Conservation (phyloP, 106 monocot species). For the Dioscorea dumetorum region DNA sequence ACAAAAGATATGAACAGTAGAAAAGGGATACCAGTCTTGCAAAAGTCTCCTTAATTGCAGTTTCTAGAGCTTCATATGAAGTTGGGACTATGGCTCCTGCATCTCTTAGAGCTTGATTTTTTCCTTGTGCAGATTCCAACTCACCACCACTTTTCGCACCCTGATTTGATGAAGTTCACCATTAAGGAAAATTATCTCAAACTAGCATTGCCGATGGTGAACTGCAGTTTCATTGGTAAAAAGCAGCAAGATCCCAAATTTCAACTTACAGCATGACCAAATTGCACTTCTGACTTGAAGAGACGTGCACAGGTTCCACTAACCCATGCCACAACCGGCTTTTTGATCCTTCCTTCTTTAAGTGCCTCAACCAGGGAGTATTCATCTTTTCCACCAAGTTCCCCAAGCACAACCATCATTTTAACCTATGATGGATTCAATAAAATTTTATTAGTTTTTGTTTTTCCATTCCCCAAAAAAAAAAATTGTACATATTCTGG, state of each 20-base stretch:
- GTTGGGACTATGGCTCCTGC: conserved; percentile 95
- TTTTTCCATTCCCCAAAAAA: no score
- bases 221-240: no score
- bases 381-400: conserved; percentile 90
- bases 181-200: no score
- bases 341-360: conserved; percentile 77
- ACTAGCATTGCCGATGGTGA: no score
- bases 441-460: no score
- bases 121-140: conserved; percentile 93
- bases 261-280: conserved; percentile 95
- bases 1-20: no score
- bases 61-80: conserved; percentile 89
- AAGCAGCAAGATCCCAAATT: not conserved
- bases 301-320: conserved; percentile 98
- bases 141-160: conserved; percentile 99
- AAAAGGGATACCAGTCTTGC: conserved; percentile 57
- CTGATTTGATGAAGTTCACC: conserved; percentile 16
- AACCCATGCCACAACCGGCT: conserved; percentile 99
- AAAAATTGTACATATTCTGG: no score
- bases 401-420: conserved; percentile 97
- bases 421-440: conserved; percentile 45
- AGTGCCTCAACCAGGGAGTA: conserved; percentile 94
- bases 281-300: conserved; percentile 98
- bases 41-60: conserved; percentile 79
- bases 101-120: conserved; percentile 85